Evolutionary conservation across 1,284 basidiomycete species (phyloP), one percentile per base, ranked within the genome.

Genomic region (Pascua sp.): DNA sequence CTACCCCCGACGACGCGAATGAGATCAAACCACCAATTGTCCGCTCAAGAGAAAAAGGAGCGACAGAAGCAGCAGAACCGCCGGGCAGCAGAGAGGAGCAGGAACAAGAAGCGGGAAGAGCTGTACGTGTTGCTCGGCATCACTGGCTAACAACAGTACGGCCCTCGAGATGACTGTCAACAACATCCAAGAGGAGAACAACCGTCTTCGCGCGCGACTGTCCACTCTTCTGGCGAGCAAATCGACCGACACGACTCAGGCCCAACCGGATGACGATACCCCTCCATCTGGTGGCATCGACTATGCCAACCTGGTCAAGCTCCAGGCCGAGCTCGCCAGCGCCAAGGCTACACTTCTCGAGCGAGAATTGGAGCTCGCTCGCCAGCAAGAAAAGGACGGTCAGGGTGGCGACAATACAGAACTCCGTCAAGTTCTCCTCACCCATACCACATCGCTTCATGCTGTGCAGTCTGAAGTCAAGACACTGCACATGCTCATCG

Each of bases 51-150:
- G 57, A 76, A 72, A 64, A 75, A 70, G 61, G 66, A 65, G 39
- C 61, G 67, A 18, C 68, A 71, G 55, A 71, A 67, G 60, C 67
- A 67, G 42, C 72, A 73, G 52, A 78, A 78, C 59, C 61, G 71
- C 13, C 63, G 67, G 16, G 76, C 76, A 0, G 76, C 76, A 1
- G 68, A 73, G 58, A 62, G 65, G 51, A 73, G 71, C 51, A 56
- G 76, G 24, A 63, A 64, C 11, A 77, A 76, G 67, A 71, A 71
- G 56, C 56, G 67, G 15, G 69, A 68, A 24, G 73, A 71, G 43
- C 62, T 71, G 76, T 77, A 52, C 64, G 76, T 64, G 8, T 12
- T 49, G 10, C 11, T 11, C 38, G 8, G n/a, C 24, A 17, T 40
- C 11, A 9, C 1, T 7, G 37, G 46, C 43, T 57, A 45, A 61